phyloP scores from a whole-genome alignment of 2,329 filamentous ascomycete genomes.

The Fusarium subtropicale region DNA sequence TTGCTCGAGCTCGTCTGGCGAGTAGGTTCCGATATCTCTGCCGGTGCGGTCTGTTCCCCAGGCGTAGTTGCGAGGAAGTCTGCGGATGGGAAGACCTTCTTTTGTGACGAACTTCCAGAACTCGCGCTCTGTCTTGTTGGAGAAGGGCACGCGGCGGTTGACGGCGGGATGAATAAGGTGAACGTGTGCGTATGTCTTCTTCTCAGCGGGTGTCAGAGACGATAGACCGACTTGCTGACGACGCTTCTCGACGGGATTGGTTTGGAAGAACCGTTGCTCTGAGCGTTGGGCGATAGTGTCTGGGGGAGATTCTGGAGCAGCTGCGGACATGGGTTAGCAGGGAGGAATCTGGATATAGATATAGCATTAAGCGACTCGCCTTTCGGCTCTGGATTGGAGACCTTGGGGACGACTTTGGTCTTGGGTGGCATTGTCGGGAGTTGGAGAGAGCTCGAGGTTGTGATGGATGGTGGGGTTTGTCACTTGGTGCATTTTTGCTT shows the following conservation, averaged over 20 bases:
- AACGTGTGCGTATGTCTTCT: constrained; percentile 61
- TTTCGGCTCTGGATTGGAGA: constrained; percentile 40
- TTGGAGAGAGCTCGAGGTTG: constrained; percentile 39
- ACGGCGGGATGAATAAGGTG: constrained; percentile 59
- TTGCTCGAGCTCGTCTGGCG: constrained; percentile 58
- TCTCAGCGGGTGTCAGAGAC: constrained; percentile 61
- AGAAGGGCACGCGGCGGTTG: constrained; percentile 51
- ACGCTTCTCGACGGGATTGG: constrained; percentile 61
- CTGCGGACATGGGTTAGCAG: constrained; percentile 15
- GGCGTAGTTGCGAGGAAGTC: constrained; percentile 53
- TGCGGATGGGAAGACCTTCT: constrained; percentile 62
- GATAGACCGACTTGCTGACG: constrained; percentile 59
- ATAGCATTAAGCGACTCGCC: constrained; percentile 4
- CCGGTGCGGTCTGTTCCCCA: constrained; percentile 66
- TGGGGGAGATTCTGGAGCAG: constrained; percentile 51
- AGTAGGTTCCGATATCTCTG: constrained; percentile 62
- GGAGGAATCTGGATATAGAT: neutral
- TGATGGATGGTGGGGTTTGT: constrained; percentile 47
- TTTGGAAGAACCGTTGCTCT: constrained; percentile 60
- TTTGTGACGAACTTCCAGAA: constrained; percentile 69
- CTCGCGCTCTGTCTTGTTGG: constrained; percentile 65
- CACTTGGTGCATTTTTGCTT: constrained; percentile 38
- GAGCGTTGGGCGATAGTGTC: constrained; percentile 63
- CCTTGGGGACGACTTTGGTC: constrained; percentile 53
- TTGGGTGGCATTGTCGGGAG: constrained; percentile 53